Percentiles rank a stretch among this genome's conserved stretches.
These are phyloP conservation scores for Ceratobasidium sp. DNA, from an alignment of 1,284 basidiomycete genomes.

Conservation along the genomic window DNA sequence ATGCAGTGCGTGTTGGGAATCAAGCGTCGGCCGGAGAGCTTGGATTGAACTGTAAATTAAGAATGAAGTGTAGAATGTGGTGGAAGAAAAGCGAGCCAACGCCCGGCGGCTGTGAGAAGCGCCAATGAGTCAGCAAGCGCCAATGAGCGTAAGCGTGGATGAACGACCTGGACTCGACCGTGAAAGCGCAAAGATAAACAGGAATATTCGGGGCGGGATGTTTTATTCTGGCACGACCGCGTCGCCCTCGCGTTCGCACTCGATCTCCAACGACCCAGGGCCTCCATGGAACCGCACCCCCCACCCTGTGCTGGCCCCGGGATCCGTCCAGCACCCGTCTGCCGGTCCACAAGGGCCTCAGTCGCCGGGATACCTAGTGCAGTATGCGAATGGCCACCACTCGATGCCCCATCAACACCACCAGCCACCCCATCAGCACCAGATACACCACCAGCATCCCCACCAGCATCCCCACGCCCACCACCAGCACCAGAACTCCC, in stretches of 20 bases:
- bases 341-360: constrained; percentile 62
- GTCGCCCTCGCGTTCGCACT: constrained; percentile 32
- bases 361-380: constrained; percentile 71
- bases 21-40: background rate
- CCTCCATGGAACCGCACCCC: constrained; percentile 68
- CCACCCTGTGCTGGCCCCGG: constrained; percentile 64
- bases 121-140: constrained; percentile 7
- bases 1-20: constrained; percentile 22
- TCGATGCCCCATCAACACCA: constrained; percentile 29
- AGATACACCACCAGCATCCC: constrained; percentile 50
- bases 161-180: constrained; percentile 7
- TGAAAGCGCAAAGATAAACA: background rate
- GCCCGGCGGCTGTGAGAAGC: too few relatives aligned
- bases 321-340: constrained; percentile 55
- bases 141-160: constrained; percentile 13
- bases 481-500: constrained; percentile 75
- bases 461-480: constrained; percentile 52
- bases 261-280: constrained; percentile 20
- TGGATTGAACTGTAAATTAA: background rate
- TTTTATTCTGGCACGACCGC: constrained; percentile 31
- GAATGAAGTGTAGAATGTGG: too few relatives aligned
- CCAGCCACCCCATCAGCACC: constrained; percentile 52
- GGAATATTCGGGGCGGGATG: constrained; percentile 10
- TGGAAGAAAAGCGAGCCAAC: too few relatives aligned
- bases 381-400: constrained; percentile 65